phyloP scores from a whole-genome alignment of 2,329 filamentous ascomycete species.

The Trichoderma harzianum region DNA sequence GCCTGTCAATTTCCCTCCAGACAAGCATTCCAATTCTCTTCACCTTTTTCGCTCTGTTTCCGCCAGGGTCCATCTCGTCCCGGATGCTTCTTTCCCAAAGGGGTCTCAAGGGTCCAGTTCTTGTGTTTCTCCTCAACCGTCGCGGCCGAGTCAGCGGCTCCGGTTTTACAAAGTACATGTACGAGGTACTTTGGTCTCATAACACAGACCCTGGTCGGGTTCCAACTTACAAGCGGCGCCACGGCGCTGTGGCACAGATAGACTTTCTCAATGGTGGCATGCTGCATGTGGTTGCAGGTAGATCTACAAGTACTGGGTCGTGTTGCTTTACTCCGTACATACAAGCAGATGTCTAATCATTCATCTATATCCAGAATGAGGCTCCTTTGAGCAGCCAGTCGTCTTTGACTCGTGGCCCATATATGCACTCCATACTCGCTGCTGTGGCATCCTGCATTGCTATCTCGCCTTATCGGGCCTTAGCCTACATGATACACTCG shows the following conservation, averaged over 20 bases:
- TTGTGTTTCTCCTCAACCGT: not conserved
- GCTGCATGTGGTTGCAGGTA: not conserved
- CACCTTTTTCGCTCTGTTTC: not conserved
- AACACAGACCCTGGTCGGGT: not conserved
- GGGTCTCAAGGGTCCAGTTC: not conserved
- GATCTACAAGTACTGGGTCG: not conserved
- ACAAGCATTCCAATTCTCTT: not conserved
- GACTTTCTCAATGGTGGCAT: not conserved
- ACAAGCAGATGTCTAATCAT: not conserved
- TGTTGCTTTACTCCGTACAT: not conserved
- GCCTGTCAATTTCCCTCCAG: not conserved
- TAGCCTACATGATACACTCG: not conserved
- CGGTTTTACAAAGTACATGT: not conserved
- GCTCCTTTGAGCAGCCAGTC: not conserved
- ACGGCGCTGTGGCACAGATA: not conserved
- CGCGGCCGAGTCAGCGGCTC: slow-evolving; percentile 12
- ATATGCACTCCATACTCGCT: not conserved
- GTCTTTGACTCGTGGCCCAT: not conserved
- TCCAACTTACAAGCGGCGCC: not conserved
- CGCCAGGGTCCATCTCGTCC: not conserved
- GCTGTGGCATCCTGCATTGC: not conserved
- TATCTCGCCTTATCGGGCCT: slow-evolving; percentile 1
- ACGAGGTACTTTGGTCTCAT: not conserved
- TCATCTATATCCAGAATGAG: not conserved
- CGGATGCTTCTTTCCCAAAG: not conserved